These are phyloP conservation scores for Ogataea neopini DNA, from an alignment of 805 yeast genomes.

Conservation along the genomic window DNA sequence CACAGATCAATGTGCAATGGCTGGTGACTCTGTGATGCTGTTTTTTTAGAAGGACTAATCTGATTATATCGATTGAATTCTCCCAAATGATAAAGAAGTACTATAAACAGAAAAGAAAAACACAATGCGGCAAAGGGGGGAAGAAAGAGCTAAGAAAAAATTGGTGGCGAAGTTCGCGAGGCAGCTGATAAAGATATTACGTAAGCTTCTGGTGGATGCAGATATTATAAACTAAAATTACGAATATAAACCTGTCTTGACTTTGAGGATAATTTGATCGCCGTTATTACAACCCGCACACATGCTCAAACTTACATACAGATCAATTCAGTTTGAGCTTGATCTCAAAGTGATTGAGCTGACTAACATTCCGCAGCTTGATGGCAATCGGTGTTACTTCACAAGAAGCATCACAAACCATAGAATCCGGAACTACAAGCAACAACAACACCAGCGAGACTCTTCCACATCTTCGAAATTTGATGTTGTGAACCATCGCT, in stretches of 20 bases:
- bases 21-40: not conserved
- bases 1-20: not conserved
- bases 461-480: constrained; percentile 44
- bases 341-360: constrained; percentile 63
- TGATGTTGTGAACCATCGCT: constrained; percentile 52
- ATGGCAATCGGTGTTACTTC: constrained; percentile 61
- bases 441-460: constrained; percentile 18
- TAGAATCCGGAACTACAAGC: constrained; percentile 18
- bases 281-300: not conserved
- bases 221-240: not conserved
- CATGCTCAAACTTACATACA: constrained; percentile 28
- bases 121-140: not conserved
- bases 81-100: not conserved
- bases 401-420: constrained; percentile 36
- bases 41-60: no score
- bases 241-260: no score
- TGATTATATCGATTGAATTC: not conserved
- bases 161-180: not conserved
- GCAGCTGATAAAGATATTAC: not conserved
- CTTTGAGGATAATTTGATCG: not conserved
- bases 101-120: constrained; percentile 12
- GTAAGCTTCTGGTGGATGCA: not conserved
- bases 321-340: constrained; percentile 50
- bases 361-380: constrained; percentile 79
- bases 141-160: not conserved